A percentile compares a stretch with the other conserved stretches of the same genome.
Evolutionary conservation across 2,329 filamentous ascomycete species (phyloP).

Genomic region (Penicillium paneum): DNA sequence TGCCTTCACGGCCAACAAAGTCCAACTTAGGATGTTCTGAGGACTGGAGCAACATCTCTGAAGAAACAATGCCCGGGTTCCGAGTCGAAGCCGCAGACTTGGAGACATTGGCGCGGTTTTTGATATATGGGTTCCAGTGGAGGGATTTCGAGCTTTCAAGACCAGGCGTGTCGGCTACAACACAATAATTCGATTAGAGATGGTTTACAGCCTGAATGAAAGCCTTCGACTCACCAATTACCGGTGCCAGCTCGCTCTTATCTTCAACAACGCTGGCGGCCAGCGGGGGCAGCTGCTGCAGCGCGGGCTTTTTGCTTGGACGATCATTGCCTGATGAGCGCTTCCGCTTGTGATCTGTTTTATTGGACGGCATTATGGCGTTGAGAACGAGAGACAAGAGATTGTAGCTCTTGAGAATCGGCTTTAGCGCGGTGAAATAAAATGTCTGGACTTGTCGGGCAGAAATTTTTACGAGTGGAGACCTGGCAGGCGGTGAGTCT

Average conservation of each 20-base stretch:
- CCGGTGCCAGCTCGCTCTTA: constrained; percentile 47
- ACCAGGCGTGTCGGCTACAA: constrained; percentile 36
- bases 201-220: background rate
- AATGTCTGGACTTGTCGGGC: constrained; percentile 20
- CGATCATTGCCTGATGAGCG: constrained; percentile 44
- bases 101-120: constrained; percentile 46
- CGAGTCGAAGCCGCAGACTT: constrained; percentile 28
- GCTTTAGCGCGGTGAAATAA: constrained; percentile 18
- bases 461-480: constrained; percentile 24
- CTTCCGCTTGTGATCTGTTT: constrained; percentile 52
- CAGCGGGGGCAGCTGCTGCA: constrained; percentile 40
- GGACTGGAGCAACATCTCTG: constrained; percentile 59
- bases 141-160: constrained; percentile 31
- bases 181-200: background rate
- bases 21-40: constrained; percentile 60
- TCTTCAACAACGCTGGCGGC: constrained; percentile 48
- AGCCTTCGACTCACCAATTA: constrained; percentile 44
- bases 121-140: constrained; percentile 44
- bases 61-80: constrained; percentile 38
- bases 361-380: constrained; percentile 32
- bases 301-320: constrained; percentile 50
- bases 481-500: constrained; percentile 27
- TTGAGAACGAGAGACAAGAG: background rate
- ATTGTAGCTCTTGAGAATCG: constrained; percentile 7
- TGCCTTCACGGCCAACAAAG: constrained; percentile 53